phyloP scores from a whole-genome alignment of 345 rosid species.

The Gossypium herbaceum region DNA sequence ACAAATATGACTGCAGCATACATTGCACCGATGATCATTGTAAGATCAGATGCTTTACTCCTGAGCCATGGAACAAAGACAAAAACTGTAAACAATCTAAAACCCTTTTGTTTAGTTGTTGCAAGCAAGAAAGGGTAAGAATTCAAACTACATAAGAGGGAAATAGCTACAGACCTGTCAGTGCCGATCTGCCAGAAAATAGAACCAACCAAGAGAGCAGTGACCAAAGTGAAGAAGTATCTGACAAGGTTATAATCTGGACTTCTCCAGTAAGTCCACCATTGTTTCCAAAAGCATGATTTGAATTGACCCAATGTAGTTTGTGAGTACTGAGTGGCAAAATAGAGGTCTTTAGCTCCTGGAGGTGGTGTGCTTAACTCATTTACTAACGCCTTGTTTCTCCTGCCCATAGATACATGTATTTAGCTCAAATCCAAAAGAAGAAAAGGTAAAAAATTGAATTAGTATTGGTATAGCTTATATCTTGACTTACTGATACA shows the following conservation, averaged over 20 bases:
- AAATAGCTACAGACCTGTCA: constrained; percentile 31
- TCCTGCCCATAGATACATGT: constrained; percentile 28
- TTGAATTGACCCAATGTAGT: constrained; percentile 51
- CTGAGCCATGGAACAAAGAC: constrained; percentile 24
- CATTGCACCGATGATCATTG: constrained; percentile 70
- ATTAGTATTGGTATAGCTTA: background rate
- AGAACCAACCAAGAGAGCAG: constrained; percentile 52
- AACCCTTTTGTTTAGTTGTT: background rate
- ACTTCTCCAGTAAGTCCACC: constrained; percentile 69
- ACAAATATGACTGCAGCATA: constrained; percentile 53
- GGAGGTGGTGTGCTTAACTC: constrained; percentile 48
- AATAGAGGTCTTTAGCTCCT: constrained; percentile 44
- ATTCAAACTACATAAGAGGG: background rate
- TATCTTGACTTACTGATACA: constrained; percentile 36
- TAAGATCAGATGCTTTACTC: constrained; percentile 40
- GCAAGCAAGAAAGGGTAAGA: background rate
- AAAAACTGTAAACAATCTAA: background rate
- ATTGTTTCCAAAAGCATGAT: constrained; percentile 62
- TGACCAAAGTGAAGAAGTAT: constrained; percentile 41
- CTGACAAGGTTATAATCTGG: constrained; percentile 61
- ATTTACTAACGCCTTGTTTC: constrained; percentile 47
- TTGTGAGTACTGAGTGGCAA: constrained; percentile 43
- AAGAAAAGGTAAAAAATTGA: constrained; percentile 5
- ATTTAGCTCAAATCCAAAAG: background rate
- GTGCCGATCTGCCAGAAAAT: constrained; percentile 52